These are phyloP conservation scores for Gloeostereum incarnatum DNA, from an alignment of 768 basidiomycete species.

Conservation along the genomic window DNA sequence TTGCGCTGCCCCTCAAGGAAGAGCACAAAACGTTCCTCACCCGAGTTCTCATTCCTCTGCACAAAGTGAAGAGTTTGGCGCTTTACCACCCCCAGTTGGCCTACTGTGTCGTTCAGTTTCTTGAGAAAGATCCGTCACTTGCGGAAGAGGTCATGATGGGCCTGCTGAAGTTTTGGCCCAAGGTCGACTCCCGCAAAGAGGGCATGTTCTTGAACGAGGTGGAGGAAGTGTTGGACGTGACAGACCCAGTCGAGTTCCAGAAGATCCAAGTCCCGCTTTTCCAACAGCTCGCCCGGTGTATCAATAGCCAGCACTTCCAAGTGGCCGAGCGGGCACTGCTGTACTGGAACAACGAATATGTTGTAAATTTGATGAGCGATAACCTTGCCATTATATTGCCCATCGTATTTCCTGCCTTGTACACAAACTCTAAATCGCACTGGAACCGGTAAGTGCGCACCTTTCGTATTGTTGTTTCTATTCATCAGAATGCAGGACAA, in stretches of 20 bases:
- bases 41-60: conserved; percentile 87
- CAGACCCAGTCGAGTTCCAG: conserved; percentile 91
- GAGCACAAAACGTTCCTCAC: conserved; percentile 98
- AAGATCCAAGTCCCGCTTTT: conserved; percentile 93
- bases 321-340: conserved; percentile 94
- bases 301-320: conserved; percentile 99
- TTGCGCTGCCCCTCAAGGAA: conserved; percentile 94
- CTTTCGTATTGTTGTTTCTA: conserved; percentile 4
- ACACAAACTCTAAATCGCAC: conserved; percentile 92
- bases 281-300: conserved; percentile 90
- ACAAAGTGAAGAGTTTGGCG: conserved; percentile 97
- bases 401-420: conserved; percentile 94
- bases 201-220: conserved; percentile 99
- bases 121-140: conserved; percentile 89
- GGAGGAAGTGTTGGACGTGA: conserved; percentile 97
- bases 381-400: conserved; percentile 84
- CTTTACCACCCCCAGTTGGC: conserved; percentile 99
- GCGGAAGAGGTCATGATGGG: conserved; percentile 96
- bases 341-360: conserved; percentile 99
- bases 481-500: conserved; percentile 54
- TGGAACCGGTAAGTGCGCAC: conserved; percentile 88
- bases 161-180: conserved; percentile 96
- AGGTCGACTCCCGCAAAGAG: conserved; percentile 98
- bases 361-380: conserved; percentile 98
- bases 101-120: conserved; percentile 97